Conservation (phyloP, 495 filamentous ascomycete genomes). For the Achaetomiella virescens region DNA sequence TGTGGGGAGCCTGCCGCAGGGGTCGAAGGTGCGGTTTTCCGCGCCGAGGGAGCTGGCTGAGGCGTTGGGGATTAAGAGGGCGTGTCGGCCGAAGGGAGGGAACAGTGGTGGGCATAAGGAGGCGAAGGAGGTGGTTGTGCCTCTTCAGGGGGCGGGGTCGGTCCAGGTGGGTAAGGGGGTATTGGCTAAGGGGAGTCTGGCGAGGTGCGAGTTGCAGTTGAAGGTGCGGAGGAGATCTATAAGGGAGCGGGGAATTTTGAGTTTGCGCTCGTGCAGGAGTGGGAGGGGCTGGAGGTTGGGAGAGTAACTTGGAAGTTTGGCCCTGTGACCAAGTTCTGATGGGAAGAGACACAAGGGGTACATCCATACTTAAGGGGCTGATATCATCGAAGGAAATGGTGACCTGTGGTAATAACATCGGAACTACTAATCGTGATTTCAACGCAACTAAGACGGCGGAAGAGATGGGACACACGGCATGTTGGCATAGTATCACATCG, state of each 20-base stretch:
- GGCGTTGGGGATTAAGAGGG: neutral
- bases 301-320: slow-evolving; percentile 9
- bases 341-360: neutral
- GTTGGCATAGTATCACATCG: no score
- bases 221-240: neutral
- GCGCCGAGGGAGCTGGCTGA: slow-evolving; percentile 2
- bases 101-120: neutral
- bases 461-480: no score
- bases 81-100: neutral
- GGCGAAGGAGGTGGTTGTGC: neutral
- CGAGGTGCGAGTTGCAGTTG: neutral
- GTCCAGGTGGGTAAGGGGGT: neutral
- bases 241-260: neutral
- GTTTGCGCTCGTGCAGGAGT: slow-evolving; percentile 9
- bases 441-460: no score
- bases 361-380: no score
- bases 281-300: slow-evolving; percentile 4
- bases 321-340: neutral
- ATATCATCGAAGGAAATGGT: no score
- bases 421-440: no score
- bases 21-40: neutral
- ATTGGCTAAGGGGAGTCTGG: neutral
- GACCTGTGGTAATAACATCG: no score
- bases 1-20: neutral
- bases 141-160: neutral